Base-by-base conservation (phyloP, 2,329 filamentous ascomycete species). In the Polytolypa hystricis region DNA sequence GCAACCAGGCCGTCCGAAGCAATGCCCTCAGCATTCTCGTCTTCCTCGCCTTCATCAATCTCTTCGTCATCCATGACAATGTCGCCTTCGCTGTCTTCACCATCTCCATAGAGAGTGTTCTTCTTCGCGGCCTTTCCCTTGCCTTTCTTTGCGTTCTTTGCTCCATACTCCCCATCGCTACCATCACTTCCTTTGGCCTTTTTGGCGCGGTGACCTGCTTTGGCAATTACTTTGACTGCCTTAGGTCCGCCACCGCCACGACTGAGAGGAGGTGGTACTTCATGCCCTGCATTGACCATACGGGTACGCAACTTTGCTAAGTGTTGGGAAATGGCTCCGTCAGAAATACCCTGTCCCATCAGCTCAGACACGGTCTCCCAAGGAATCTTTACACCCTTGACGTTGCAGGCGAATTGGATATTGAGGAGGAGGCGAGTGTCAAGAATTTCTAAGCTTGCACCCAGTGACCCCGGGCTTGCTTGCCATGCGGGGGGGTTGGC, bases 271-370 rank as follows among this genome's bases (percentile, higher is more conserved):
- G 64, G 62, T 4, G 65, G 64, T 2, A 65, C 58, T 1, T 42
- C 43, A 18, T 60, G 54, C 0, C 52, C 52, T 3, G 49, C 47
- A 2, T 46, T 41, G 6, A 52, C 41, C 41, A 65, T 54, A 19
- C 56, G 54, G 12, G 26, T 33, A 6, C 65, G 62, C 2, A 68
- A 43, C 40, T 69, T 69, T 0, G 62, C 53, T 10, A 69, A 48
- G 35, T 69, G 66, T 42, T 69, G 66, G 1, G 61, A 48, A 15
- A 68, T 65, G 1, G 64, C 60, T 2, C 65, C 63, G 32, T 61
- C 61, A 1, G 55, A 58, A 37, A 62, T 61, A n/a, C 53, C 54
- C 2, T 51, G 37, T 4, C 57, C 58, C 58, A 69, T 63, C 1
- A 50, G 42, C 15, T 44, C 33, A 4, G 62, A 64, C 15, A 67